Percentiles rank a stretch among this genome's conserved stretches.
These are phyloP conservation scores for Cryptococcus jaspeensis DNA, from an alignment of 1,284 basidiomycete species.

Conservation along the genomic window DNA sequence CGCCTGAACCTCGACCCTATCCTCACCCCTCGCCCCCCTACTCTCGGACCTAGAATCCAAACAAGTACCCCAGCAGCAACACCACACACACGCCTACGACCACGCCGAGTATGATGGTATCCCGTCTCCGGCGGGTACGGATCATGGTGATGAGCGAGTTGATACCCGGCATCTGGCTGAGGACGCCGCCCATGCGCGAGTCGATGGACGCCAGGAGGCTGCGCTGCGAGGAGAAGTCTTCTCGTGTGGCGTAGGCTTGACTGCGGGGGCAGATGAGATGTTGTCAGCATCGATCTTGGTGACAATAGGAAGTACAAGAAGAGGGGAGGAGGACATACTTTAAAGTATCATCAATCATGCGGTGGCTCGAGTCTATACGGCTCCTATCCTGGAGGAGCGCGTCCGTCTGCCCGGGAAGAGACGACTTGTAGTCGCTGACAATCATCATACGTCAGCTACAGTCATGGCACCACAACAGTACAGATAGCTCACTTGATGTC, in stretches of 20 bases:
- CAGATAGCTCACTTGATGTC: conserved; percentile 77
- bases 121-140: conserved; percentile 80
- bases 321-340: conserved; percentile 59
- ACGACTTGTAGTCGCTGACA: conserved; percentile 65
- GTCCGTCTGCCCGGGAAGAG: conserved; percentile 73
- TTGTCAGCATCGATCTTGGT: background rate
- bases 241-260: conserved; percentile 96
- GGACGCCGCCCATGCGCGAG: conserved; percentile 74
- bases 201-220: conserved; percentile 72
- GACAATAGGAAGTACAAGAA: too few species aligned
- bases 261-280: conserved; percentile 52
- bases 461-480: background rate
- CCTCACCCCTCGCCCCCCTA: too few species aligned
- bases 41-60: conserved; percentile 50
- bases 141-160: conserved; percentile 91
- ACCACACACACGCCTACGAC: conserved; percentile 82
- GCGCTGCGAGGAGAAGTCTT: conserved; percentile 86
- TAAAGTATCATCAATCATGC: conserved; percentile 90
- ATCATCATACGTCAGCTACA: background rate
- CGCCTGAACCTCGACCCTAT: too few species aligned
- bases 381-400: conserved; percentile 82
- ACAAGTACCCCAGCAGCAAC: conserved; percentile 73
- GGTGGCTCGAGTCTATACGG: conserved; percentile 85
- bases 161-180: conserved; percentile 87
- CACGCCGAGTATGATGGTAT: conserved; percentile 83